These are phyloP conservation scores for Sclerotinia subarctica DNA, from an alignment of 2,329 filamentous ascomycete genomes.

Conservation along the genomic window DNA sequence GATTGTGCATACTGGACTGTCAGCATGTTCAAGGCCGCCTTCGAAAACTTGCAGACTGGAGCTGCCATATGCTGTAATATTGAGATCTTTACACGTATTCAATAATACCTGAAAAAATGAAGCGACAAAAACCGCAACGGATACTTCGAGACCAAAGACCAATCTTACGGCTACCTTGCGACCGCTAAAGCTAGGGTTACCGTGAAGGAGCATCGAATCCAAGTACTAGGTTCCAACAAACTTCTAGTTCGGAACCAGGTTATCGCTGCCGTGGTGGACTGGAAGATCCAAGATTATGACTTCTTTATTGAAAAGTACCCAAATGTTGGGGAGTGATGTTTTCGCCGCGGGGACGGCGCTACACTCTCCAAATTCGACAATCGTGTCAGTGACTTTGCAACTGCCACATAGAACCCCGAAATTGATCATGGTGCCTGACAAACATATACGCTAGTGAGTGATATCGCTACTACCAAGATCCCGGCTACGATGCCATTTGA, in stretches of 20 bases:
- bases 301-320: conserved; percentile 32
- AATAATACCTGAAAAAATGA: no score
- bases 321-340: conserved; percentile 32
- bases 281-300: conserved; percentile 36
- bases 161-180: no score
- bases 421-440: no score
- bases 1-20: background rate
- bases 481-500: background rate
- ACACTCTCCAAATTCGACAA: background rate
- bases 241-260: conserved; percentile 39
- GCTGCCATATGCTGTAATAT: background rate
- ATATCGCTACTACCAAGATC: no score
- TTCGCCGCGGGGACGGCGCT: fast-evolving
- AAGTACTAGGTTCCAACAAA: conserved; percentile 31
- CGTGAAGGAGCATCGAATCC: conserved; percentile 38
- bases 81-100: background rate
- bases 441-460: no score
- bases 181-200: no score
- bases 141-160: no score
- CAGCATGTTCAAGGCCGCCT: background rate
- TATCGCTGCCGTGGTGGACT: conserved; percentile 42
- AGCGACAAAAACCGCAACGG: no score
- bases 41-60: background rate
- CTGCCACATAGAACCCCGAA: no score
- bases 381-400: background rate